phyloP scores from a whole-genome alignment of 2,329 filamentous ascomycete species.

The Albifimbria verrucaria region DNA sequence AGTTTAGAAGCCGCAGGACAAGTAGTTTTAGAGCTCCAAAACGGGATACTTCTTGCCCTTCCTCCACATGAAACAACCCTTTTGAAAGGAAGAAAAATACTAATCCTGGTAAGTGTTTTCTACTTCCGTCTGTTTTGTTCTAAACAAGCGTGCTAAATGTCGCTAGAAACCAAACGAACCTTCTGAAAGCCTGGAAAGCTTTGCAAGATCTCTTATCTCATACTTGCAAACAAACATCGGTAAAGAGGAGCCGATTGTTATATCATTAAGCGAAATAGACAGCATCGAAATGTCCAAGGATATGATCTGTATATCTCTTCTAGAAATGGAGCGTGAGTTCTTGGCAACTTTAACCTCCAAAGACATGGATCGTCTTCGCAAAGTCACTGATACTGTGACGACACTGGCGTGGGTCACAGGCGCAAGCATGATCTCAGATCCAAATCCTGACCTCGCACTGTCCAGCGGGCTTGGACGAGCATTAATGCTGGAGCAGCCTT shows the following conservation, averaged over 20 bases:
- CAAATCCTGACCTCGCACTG: slow-evolving; percentile 3
- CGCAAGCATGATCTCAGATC: background rate
- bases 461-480: slow-evolving; percentile 3
- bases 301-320: background rate
- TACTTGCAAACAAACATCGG: background rate
- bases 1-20: background rate
- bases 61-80: background rate
- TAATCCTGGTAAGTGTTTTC: background rate
- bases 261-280: background rate
- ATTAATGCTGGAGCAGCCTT: slow-evolving; percentile 6
- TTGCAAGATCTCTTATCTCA: background rate
- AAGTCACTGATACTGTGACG: background rate
- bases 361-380: slow-evolving; percentile 2
- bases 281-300: background rate
- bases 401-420: background rate
- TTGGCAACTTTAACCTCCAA: slow-evolving; percentile 2
- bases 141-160: background rate
- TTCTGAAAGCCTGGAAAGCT: background rate
- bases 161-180: background rate
- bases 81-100: background rate
- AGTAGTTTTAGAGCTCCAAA: background rate
- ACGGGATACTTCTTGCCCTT: background rate
- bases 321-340: slow-evolving; percentile 6
- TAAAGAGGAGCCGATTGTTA: background rate
- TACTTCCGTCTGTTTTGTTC: background rate